These are phyloP conservation scores for Ustilago esculenta DNA, from an alignment of 1,284 basidiomycete species.

Conservation along the genomic window DNA sequence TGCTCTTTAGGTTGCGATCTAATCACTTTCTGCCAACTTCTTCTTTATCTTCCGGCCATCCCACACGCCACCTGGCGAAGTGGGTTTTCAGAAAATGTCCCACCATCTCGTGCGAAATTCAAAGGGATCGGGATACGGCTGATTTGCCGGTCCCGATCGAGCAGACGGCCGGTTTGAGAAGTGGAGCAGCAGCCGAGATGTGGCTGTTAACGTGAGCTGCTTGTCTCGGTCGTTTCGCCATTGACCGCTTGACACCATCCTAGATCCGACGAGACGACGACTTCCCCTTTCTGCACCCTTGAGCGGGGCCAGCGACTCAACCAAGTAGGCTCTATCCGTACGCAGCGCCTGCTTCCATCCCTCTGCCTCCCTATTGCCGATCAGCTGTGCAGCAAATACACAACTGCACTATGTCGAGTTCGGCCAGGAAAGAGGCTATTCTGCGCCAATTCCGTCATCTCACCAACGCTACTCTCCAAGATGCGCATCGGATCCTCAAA, in stretches of 20 bases:
- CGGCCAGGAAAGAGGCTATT: slow-evolving; percentile 49
- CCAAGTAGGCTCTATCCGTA: no score
- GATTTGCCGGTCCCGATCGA: no score
- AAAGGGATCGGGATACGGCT: neutral
- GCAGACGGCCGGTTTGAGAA: neutral
- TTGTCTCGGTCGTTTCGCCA: neutral
- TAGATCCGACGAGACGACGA: no score
- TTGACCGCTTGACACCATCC: no score
- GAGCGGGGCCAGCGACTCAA: no score
- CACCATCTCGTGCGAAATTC: slow-evolving; percentile 14
- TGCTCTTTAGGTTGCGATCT: no score
- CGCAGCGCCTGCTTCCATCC: no score
- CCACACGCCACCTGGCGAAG: no score
- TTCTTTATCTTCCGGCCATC: no score
- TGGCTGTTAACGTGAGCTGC: no score
- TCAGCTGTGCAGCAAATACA: neutral
- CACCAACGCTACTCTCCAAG: slow-evolving; percentile 65
- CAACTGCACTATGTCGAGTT: slow-evolving; percentile 29
- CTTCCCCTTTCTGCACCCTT: no score
- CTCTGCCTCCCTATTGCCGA: no score
- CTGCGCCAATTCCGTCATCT: slow-evolving; percentile 46
- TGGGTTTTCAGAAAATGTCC: slow-evolving; percentile 15
- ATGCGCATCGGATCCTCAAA: slow-evolving; percentile 79
- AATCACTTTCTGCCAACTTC: slow-evolving; percentile 4
- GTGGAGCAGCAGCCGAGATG: neutral